Conservation (phyloP, 345 rosid genomes). For the Camelina sativa region DNA sequence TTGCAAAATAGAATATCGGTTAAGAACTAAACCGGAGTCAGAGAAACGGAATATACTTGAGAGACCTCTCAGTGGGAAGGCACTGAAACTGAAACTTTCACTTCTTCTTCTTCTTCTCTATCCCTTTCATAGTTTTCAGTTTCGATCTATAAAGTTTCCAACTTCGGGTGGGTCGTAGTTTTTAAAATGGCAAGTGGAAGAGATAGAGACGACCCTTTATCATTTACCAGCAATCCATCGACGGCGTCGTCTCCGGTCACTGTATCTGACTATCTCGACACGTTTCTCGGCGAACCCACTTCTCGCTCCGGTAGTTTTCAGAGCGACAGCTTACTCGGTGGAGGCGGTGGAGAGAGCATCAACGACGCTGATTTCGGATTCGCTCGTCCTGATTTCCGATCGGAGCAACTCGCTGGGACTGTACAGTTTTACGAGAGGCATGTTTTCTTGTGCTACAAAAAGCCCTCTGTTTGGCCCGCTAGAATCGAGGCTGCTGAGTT, state of each 20-base stretch:
- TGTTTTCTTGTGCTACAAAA: slow-evolving; percentile 91
- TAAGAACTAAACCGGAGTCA: slow-evolving; percentile 15
- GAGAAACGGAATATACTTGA: slow-evolving; percentile 11
- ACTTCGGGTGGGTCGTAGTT: neutral
- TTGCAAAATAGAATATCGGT: slow-evolving; percentile 20
- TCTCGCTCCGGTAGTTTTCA: slow-evolving; percentile 83
- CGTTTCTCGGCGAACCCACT: slow-evolving; percentile 54
- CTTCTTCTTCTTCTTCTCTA: neutral
- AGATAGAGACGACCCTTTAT: slow-evolving; percentile 63
- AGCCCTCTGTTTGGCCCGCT: slow-evolving; percentile 92
- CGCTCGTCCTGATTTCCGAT: slow-evolving; percentile 76
- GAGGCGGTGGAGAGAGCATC: slow-evolving; percentile 45
- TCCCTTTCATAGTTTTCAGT: slow-evolving; percentile 17
- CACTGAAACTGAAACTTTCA: slow-evolving; percentile 31
- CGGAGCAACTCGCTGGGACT: slow-evolving; percentile 67
- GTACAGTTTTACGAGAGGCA: slow-evolving; percentile 89
- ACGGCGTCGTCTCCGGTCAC: slow-evolving; percentile 73
- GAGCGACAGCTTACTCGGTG: slow-evolving; percentile 66
- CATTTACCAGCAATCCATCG: slow-evolving; percentile 59
- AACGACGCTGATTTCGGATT: slow-evolving; percentile 78
- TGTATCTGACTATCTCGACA: slow-evolving; percentile 67
- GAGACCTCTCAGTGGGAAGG: neutral
- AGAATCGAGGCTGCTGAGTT: slow-evolving; percentile 99
- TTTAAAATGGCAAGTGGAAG: slow-evolving; percentile 61
- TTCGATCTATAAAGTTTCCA: slow-evolving; percentile 36